phyloP scores from a whole-genome alignment of 768 basidiomycete genomes.

The Mrakia frigida region DNA sequence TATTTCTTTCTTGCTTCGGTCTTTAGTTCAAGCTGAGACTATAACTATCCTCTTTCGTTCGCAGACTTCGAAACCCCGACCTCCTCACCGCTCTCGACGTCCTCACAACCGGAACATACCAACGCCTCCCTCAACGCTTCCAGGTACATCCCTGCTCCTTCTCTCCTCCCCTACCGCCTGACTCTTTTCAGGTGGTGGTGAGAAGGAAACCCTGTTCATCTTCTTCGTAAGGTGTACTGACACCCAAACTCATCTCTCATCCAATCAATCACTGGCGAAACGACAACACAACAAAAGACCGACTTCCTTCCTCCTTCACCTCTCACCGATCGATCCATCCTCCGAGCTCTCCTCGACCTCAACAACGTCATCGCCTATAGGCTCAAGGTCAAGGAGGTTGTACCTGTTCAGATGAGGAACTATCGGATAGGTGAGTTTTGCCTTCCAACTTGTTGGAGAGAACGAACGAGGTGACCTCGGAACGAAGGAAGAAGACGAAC shows the following conservation, averaged over 20 bases:
- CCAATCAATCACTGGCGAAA: neutral
- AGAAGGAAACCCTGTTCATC: neutral
- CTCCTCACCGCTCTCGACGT: conserved; percentile 85
- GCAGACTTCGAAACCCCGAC: conserved; percentile 74
- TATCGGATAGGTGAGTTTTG: conserved; percentile 14
- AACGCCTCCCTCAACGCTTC: conserved; percentile 60
- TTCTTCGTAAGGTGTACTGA: conserved; percentile 17
- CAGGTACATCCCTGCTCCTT: conserved; percentile 5
- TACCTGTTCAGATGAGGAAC: conserved; percentile 27
- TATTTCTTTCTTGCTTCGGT: too few species aligned
- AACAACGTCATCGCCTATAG: conserved; percentile 26
- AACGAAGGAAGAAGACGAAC: neutral
- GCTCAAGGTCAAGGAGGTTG: conserved; percentile 29
- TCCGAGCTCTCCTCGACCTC: conserved; percentile 13
- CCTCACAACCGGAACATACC: conserved; percentile 77
- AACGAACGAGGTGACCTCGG: neutral
- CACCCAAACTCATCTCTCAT: neutral
- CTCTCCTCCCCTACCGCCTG: neutral
- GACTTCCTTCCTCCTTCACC: conserved; percentile 24
- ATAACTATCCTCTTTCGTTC: neutral
- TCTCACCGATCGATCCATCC: conserved; percentile 7
- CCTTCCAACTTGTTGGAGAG: neutral
- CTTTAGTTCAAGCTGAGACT: neutral
- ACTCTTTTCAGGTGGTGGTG: neutral
- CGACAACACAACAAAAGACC: neutral